Evolutionary conservation across 2,329 filamentous ascomycete genomes (phyloP), one percentile per base, ranked within the genome.

Genomic region (Phaeoacremonium minimum): DNA sequence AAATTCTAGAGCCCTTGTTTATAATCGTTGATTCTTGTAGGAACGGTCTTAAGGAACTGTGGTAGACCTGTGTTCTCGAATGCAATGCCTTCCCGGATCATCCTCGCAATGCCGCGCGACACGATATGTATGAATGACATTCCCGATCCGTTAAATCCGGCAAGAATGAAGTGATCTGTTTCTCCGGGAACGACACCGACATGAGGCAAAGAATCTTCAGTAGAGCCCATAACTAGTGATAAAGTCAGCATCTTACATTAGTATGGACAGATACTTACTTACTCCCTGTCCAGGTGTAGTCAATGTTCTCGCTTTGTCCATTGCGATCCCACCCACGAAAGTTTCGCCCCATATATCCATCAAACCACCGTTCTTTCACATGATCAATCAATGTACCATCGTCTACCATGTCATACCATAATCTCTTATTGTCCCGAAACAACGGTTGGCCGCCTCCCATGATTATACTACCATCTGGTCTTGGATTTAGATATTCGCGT

Each of bases 321-420:
- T 45, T 49, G 18, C 48, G 41, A 15, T 52, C 46, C 50, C 50
- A 45, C 18, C 45, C 43, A 20, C 41, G 37, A 37, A 47, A 48
- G 32, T 33, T 39, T 12, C 50, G 46, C 37, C 52, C 50, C 50
- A 54, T 53, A 15, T 53, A 53, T 9, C 49, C 49, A 12, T 52
- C 46, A 32, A 51, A 54, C 32, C 52, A 52, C 15, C 33, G 19
- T 4, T 34, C 32, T 20, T 42, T 37, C 5, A 45, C 43, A 5
- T 40, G 32, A 12, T 45, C 39, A 7, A 52, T 42, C 14, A 51
- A 39, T 18, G 39, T 46, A n/a, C 44, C 45, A 20, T 55, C 51
- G 19, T 52, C 42, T 7, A 44, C 40, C 5, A 31, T 42, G 7
- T 39, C 15, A 7, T 38, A 44, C 43, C 43, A 45, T 11, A 39